Conservation (phyloP, 257 asterid species). For the Solanum commersonii region DNA sequence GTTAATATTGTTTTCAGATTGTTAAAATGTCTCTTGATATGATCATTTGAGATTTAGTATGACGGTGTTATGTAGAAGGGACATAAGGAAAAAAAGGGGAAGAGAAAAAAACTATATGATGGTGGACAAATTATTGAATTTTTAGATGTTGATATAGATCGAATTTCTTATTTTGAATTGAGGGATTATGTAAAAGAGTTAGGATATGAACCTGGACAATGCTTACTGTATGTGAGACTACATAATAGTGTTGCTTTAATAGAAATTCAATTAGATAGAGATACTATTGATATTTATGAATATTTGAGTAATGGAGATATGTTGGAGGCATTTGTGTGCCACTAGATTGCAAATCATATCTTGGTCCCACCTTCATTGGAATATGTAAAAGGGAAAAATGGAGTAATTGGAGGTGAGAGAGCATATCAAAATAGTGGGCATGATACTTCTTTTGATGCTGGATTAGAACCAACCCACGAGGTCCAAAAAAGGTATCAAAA, state of each 20-base stretch:
- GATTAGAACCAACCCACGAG: no score
- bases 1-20: neutral
- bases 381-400: no score
- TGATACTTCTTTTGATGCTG: no score
- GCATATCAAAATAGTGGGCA: no score
- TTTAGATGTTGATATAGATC: no score
- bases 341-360: neutral
- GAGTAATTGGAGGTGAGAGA: no score
- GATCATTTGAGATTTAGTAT: neutral
- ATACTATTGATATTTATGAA: no score
- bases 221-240: neutral
- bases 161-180: neutral
- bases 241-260: no score
- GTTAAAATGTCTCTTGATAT: no score
- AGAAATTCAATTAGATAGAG: neutral
- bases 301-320: neutral
- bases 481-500: no score
- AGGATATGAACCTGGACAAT: neutral
- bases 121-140: neutral
- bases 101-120: no score
- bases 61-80: neutral
- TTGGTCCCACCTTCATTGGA: neutral
- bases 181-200: neutral
- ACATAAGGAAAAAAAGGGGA: no score
- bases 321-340: neutral